A percentile compares a stretch with the other conserved stretches of the same genome.
phyloP scores from a whole-genome alignment of 176 grass and related monocot species.

The Triticum dicoccoides region DNA sequence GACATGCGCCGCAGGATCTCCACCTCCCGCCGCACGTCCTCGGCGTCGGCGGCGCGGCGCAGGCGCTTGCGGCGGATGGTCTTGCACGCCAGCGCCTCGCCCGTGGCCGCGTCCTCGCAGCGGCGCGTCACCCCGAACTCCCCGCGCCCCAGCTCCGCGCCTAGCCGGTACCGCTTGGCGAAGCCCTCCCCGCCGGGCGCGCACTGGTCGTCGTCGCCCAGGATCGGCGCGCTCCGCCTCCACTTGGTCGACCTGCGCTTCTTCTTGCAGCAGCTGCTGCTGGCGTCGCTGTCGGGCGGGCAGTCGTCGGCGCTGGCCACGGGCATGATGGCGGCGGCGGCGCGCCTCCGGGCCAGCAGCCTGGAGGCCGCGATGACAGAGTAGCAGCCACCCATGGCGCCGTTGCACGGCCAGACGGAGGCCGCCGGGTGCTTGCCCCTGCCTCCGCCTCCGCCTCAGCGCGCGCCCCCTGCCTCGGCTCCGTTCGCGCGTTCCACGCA shows the following conservation, averaged over 20 bases:
- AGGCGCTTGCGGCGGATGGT: conserved; percentile 58
- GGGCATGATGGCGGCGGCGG: conserved; percentile 35
- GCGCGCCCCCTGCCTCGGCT: background rate
- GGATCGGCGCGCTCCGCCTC: conserved; percentile 22
- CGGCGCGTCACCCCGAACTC: conserved; percentile 82
- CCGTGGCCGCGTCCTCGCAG: conserved; percentile 54
- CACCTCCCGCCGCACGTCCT: conserved; percentile 71
- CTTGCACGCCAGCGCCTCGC: conserved; percentile 80
- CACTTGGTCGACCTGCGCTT: background rate
- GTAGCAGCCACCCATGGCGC: conserved; percentile 58
- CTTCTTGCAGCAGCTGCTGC: background rate
- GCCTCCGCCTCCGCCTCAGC: conserved; percentile 20
- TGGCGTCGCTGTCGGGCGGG: background rate
- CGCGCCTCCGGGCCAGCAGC: background rate
- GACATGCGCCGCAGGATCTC: conserved; percentile 55
- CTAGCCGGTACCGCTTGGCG: conserved; percentile 52
- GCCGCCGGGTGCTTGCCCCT: conserved; percentile 17
- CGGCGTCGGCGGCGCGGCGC: conserved; percentile 43
- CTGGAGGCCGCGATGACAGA: conserved; percentile 39
- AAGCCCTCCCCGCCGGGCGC: conserved; percentile 16
- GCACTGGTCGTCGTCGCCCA: conserved; percentile 12
- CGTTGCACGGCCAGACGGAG: background rate
- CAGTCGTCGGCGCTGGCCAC: conserved; percentile 12
- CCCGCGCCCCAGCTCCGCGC: conserved; percentile 74
- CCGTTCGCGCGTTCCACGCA: background rate